Percentiles rank a stretch among this genome's conserved stretches.
These are phyloP conservation scores for Pharnaceum exiguum DNA, from an alignment of 148 eudicot genomes.

Conservation along the genomic window DNA sequence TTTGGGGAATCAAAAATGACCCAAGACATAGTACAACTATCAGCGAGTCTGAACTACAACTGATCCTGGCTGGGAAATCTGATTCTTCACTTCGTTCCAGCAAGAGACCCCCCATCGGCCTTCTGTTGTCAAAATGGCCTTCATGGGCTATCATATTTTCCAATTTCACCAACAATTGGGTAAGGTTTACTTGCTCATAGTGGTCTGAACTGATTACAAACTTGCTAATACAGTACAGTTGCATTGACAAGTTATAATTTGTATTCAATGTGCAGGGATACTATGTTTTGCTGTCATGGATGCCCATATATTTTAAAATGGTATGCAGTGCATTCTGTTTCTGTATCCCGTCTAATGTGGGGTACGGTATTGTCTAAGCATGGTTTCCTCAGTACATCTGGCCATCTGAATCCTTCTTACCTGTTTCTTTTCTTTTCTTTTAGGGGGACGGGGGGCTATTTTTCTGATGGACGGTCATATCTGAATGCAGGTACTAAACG, in stretches of 20 bases:
- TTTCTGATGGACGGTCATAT: not conserved
- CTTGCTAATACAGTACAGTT: not conserved
- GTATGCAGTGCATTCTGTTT: conserved; percentile 43
- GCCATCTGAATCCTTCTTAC: too few species aligned
- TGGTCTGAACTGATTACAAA: not conserved
- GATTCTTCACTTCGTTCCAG: conserved; percentile 25
- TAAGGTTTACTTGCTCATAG: conserved; percentile 15
- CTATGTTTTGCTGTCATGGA: conserved; percentile 97
- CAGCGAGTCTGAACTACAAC: conserved; percentile 48
- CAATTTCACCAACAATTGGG: conserved; percentile 94
- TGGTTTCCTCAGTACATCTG: not conserved
- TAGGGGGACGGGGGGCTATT: too few species aligned
- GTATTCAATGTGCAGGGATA: conserved; percentile 65
- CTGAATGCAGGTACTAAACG: conserved; percentile 55
- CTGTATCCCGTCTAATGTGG: too few species aligned
- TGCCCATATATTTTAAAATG: conserved; percentile 93
- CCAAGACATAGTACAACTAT: conserved; percentile 54
- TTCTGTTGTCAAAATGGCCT: conserved; percentile 67
- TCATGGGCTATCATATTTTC: conserved; percentile 91
- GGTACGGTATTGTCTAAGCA: not conserved
- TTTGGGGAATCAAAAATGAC: conserved; percentile 54
- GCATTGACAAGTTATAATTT: not conserved
- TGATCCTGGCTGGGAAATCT: conserved; percentile 69
- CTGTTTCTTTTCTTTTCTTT: not conserved
- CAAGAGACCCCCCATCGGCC: conserved; percentile 35